These are phyloP conservation scores for Candida anglica DNA, from an alignment of 805 yeast genomes.

Conservation along the genomic window DNA sequence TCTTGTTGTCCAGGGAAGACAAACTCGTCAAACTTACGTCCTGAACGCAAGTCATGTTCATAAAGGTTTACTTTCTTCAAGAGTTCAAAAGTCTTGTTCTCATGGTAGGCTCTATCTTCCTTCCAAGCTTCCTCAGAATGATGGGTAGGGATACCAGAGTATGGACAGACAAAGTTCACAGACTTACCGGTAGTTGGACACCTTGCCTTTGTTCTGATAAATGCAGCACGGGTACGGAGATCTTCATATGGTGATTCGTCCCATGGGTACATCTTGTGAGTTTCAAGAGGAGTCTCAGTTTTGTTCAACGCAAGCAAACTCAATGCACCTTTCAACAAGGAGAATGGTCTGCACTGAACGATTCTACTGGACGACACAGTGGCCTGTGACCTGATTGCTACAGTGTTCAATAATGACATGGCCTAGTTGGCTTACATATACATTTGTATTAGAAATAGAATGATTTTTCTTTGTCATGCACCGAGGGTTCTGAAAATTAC, in stretches of 20 bases:
- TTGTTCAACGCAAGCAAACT: constrained; percentile 3
- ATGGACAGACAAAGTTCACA: constrained; percentile 84
- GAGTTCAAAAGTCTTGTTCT: constrained; percentile 59
- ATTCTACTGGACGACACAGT: no score
- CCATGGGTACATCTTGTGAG: constrained; percentile 57
- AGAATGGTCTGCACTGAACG: constrained; percentile 2
- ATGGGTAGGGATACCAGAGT: constrained; percentile 95
- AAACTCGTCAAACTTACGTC: constrained; percentile 92
- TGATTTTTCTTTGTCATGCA: no score
- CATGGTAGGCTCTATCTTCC: constrained; percentile 69
- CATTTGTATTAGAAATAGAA: no score
- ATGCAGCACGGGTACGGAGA: constrained; percentile 85
- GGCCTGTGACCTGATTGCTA: no score
- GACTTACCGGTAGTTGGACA: constrained; percentile 87
- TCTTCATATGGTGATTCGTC: constrained; percentile 89
- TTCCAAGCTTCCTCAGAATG: constrained; percentile 89
- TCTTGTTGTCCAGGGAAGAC: constrained; percentile 84
- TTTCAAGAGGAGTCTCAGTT: background rate
- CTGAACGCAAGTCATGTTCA: constrained; percentile 93
- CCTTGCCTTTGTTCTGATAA: constrained; percentile 78
- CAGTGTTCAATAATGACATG: no score
- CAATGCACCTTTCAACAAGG: constrained; percentile 4
- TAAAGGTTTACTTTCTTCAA: constrained; percentile 85
- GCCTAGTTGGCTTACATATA: no score
- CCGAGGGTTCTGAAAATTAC: no score